Evolutionary conservation across 2,329 filamentous ascomycete species (phyloP).

Genomic region (Alternaria sp.): DNA sequence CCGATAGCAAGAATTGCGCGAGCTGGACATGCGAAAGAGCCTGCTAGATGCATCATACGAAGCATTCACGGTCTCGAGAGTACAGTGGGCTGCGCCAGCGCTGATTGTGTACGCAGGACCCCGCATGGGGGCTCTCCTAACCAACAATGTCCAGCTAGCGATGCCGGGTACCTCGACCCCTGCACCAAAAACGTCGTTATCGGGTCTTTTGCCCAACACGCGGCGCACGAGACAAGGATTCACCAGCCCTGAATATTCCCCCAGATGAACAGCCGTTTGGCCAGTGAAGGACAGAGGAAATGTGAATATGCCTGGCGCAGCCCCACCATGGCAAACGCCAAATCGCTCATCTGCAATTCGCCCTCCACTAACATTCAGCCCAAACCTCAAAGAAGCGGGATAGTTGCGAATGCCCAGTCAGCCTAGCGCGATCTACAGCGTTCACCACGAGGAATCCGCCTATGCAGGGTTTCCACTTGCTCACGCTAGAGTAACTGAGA

Average conservation of each 20-base stretch:
- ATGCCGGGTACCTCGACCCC: conserved; percentile 11
- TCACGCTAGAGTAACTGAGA: conserved; percentile 29
- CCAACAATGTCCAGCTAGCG: conserved; percentile 2
- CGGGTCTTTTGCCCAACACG: conserved; percentile 11
- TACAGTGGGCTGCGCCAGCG: not conserved
- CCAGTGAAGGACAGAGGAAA: conserved; percentile 3
- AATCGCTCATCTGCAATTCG: conserved; percentile 14
- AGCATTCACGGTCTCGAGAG: not conserved
- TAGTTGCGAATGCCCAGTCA: conserved; percentile 16
- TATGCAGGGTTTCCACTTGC: conserved; percentile 19
- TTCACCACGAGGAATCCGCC: conserved; percentile 18
- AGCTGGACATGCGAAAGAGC: conserved; percentile 1
- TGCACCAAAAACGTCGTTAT: conserved; percentile 12
- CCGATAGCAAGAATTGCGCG: conserved; percentile 3
- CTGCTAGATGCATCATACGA: not conserved
- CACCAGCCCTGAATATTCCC: not conserved
- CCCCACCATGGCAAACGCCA: conserved; percentile 8
- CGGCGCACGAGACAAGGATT: conserved; percentile 10
- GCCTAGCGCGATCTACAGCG: conserved; percentile 17
- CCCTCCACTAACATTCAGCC: conserved; percentile 7
- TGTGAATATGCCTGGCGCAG: conserved; percentile 5
- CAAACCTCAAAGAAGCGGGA: conserved; percentile 12
- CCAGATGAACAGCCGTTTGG: not conserved
- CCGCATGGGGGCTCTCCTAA: not conserved
- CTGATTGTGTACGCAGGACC: conserved; percentile 1